A percentile compares a stretch with the other conserved stretches of the same genome.
Conservation (phyloP, 352 stramenopile genomes). For the Saprolegnia parasitica region DNA sequence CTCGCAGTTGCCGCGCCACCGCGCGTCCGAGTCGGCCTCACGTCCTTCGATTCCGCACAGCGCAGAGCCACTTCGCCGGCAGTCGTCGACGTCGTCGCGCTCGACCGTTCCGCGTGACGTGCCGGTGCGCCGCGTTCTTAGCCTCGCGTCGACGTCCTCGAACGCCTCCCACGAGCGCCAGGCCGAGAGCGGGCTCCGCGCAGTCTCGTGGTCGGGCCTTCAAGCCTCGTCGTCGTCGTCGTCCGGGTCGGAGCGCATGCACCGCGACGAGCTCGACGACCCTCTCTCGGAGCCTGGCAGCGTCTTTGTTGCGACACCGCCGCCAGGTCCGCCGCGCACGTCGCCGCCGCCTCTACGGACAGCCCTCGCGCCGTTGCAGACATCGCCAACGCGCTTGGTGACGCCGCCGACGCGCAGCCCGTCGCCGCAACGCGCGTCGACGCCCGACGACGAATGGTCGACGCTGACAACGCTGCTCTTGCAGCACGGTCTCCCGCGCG, state of each 20-base stretch:
- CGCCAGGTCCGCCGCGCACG: not conserved
- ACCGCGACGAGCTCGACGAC: not conserved
- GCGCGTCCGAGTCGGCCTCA: no score
- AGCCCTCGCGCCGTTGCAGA: no score
- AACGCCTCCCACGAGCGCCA: not conserved
- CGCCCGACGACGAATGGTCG: conserved; percentile 8
- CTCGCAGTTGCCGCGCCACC: not conserved
- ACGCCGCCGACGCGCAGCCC: conserved; percentile 30
- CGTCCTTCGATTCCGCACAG: no score
- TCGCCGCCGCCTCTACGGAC: not conserved
- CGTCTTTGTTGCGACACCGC: not conserved
- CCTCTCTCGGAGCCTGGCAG: not conserved
- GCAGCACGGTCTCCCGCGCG: conserved; percentile 7
- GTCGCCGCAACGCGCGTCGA: not conserved
- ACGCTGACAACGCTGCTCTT: conserved; percentile 6
- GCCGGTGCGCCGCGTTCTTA: not conserved
- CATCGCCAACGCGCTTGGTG: not conserved
- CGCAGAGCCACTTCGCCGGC: not conserved
- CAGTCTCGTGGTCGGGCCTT: conserved; percentile 1
- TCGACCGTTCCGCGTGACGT: not conserved
- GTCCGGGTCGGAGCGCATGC: conserved; percentile 5
- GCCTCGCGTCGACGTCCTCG: not conserved
- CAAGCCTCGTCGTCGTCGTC: not conserved
- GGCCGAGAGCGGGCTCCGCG: not conserved
- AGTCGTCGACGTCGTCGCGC: not conserved